Base-by-base conservation (phyloP, 2,329 filamentous ascomycete species). In the Pseudohalonectria lignicola region DNA sequence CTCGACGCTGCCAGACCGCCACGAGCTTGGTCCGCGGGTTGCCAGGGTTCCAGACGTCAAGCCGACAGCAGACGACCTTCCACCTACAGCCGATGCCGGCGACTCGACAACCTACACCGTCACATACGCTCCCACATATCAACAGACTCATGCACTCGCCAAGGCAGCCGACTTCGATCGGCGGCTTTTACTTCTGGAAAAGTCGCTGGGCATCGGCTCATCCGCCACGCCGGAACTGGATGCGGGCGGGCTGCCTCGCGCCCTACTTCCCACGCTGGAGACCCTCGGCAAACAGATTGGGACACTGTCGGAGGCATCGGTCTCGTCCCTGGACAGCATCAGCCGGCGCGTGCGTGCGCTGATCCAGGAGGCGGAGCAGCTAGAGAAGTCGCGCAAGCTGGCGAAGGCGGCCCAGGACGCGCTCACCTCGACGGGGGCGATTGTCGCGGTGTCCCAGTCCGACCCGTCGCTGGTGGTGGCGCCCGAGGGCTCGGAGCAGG, bases 151-250 rank as follows among this genome's bases (percentile, higher is more conserved):
- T 51, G 76, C 81, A 19, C 67, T 95, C 26, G 76, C 79, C 25
- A 84, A 87, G 56, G 82, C 86, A 6, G 85, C 88, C 18, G 83
- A 92, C 45, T 95, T 98, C 51, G 90, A 96, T 54, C 72, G 76
- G 21, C 77, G 92, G 5, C 74, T 98, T 16, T 66, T 81, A 3
- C 65, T 82, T 21, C 66, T 98, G 34, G 92, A 98, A 63, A 78
- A 78, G 47, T 74, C 79, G 2, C 72, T 98, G 20, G 92, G 92
- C 9, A 72, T 94, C 35, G 82, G 78, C 30, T 78, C 79, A 17
- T 76, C 79, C 1, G 71, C 76, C 10, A 66, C 83, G 46, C 72
- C 81, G 1, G 78, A 79, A 47, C 61, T 72, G 23, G 76, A 69
- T 46, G 59, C 70, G 2, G 69, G 75, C 39, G 68, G 69, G 13